Conservation (phyloP, 2,329 filamentous ascomycete genomes). For the Furcasterigmium furcatum region DNA sequence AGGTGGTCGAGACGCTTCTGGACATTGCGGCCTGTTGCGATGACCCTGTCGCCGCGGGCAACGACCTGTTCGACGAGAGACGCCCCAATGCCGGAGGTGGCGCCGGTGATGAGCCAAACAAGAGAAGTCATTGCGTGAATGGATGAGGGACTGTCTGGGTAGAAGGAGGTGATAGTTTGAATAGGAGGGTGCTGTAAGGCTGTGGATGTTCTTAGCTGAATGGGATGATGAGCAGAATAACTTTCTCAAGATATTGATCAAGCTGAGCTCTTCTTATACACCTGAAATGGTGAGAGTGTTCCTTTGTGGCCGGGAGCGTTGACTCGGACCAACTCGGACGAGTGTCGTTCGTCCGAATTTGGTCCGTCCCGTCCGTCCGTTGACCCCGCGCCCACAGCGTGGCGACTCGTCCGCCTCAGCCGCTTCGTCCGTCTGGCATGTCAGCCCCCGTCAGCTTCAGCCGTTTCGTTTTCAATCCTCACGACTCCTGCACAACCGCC, state of each 20-base stretch:
- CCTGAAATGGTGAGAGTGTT: background rate
- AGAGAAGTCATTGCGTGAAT: constrained; percentile 25
- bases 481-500: background rate
- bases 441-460: background rate
- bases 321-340: background rate
- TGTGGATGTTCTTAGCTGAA: no score
- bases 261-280: background rate
- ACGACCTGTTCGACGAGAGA: constrained; percentile 35
- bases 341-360: background rate
- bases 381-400: background rate
- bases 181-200: background rate
- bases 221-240: background rate
- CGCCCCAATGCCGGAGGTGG: constrained; percentile 22
- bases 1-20: constrained; percentile 39
- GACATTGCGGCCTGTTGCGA: constrained; percentile 41
- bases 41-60: constrained; percentile 37
- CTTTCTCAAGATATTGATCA: background rate
- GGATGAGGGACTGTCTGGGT: no score
- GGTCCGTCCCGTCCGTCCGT: no score
- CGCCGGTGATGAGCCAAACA: constrained; percentile 28
- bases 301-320: background rate
- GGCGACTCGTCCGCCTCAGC: no score
- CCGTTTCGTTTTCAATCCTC: background rate
- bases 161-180: background rate
- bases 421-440: no score